Evolutionary conservation across 1,139 yeast species (phyloP).

Genomic region (Kodamaea sp.): DNA sequence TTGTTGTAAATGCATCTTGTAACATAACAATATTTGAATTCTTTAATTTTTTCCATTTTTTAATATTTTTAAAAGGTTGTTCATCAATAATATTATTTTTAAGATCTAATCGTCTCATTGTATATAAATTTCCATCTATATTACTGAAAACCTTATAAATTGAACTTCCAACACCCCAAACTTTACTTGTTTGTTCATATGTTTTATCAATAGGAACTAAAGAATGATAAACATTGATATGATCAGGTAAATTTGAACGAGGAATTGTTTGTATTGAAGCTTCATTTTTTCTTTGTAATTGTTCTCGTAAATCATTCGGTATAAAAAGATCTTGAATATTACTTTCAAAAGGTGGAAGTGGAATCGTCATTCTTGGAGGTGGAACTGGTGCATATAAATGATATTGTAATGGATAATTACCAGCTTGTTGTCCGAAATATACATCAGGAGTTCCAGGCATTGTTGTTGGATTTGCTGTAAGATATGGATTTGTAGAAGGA

Average conservation of each 20-base stretch:
- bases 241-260: conserved; percentile 62
- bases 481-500: conserved; percentile 18
- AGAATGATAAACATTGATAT: conserved; percentile 80
- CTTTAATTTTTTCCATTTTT: conserved; percentile 49
- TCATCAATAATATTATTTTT: conserved; percentile 52
- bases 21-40: conserved; percentile 64
- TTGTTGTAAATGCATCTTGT: conserved; percentile 81
- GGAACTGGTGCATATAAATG: conserved; percentile 90
- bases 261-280: conserved; percentile 72
- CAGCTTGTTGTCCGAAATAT: conserved; percentile 19
- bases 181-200: conserved; percentile 48
- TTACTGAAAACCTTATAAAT: conserved; percentile 80
- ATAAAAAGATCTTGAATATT: conserved; percentile 68
- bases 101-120: conserved; percentile 65
- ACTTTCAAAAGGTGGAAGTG: conserved; percentile 66
- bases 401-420: conserved; percentile 66
- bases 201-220: conserved; percentile 77
- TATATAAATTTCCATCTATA: conserved; percentile 73
- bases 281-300: conserved; percentile 69
- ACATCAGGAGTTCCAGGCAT: conserved; percentile 16
- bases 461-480: conserved; percentile 12
- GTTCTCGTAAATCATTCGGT: conserved; percentile 67
- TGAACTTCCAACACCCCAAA: conserved; percentile 60
- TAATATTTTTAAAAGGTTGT: conserved; percentile 35
- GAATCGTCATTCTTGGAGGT: conserved; percentile 64